A percentile compares a stretch with the other conserved stretches of the same genome.
Conservation (phyloP, 2,329 filamentous ascomycete species). For the Arthrobotrys conoides region DNA sequence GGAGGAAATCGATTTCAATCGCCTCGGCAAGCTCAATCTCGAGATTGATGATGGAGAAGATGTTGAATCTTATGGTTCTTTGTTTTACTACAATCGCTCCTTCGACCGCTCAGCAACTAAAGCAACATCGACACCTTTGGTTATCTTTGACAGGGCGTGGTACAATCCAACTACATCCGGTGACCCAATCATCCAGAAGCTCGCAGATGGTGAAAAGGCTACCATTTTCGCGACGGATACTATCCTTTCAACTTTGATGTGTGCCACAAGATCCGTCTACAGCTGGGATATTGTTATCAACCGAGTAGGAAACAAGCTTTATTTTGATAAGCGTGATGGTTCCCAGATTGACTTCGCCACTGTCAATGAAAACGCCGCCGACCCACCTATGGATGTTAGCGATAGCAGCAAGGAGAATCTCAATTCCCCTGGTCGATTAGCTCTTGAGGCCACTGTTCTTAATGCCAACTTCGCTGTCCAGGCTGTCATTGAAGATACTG, state of each 20-base stretch:
- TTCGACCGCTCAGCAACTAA: conserved; percentile 93
- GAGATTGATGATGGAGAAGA: conserved; percentile 96
- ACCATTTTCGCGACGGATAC: conserved; percentile 97
- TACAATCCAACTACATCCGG: conserved; percentile 98
- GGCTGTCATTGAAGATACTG: conserved; percentile 86
- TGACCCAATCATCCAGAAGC: conserved; percentile 95
- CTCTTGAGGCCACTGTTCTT: conserved; percentile 98
- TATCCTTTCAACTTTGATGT: conserved; percentile 99
- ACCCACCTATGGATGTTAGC: conserved; percentile 90
- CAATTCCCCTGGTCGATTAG: conserved; percentile 92
- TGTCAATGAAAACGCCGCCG: conserved; percentile 98
- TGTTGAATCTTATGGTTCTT: conserved; percentile 93
- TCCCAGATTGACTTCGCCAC: conserved; percentile 96
- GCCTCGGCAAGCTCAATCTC: conserved; percentile 93
- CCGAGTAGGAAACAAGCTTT: conserved; percentile 94
- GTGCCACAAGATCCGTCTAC: conserved; percentile 94
- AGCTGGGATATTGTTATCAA: conserved; percentile 98
- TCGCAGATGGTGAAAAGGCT: conserved; percentile 94
- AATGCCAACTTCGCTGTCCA: conserved; percentile 99
- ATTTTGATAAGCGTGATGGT: conserved; percentile 97
- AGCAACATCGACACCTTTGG: conserved; percentile 87
- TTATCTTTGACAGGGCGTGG: conserved; percentile 89
- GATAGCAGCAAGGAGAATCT: conserved; percentile 94
- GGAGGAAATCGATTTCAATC: conserved; percentile 98
- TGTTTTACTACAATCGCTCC: conserved; percentile 96